Conservation (phyloP, 768 basidiomycete genomes). For the Collybiopsis confluens region DNA sequence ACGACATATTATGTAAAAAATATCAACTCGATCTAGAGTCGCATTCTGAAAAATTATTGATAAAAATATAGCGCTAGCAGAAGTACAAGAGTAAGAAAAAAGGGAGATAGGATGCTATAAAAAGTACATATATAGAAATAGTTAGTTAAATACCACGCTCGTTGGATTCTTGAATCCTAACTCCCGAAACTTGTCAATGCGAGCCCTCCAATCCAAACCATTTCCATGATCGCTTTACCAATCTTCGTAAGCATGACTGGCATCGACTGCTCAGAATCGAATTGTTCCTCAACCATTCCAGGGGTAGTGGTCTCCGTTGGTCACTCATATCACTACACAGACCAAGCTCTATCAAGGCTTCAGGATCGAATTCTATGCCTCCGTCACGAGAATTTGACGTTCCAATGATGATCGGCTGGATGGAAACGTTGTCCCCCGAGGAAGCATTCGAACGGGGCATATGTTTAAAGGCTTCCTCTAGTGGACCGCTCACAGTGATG, state of each 20-base stretch:
- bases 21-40: no score
- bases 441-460: neutral
- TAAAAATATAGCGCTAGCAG: no score
- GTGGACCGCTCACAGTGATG: slow-evolving; percentile 36
- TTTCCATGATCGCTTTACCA: slow-evolving; percentile 8
- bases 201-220: slow-evolving; percentile 8
- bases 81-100: no score
- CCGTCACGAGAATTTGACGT: slow-evolving; percentile 35
- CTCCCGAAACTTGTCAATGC: slow-evolving; percentile 9
- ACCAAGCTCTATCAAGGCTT: slow-evolving; percentile 52
- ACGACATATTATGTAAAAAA: no score
- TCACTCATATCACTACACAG: slow-evolving; percentile 27
- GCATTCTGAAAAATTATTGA: no score
- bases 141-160: no score
- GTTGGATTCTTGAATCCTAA: neutral
- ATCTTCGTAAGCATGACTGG: slow-evolving; percentile 6
- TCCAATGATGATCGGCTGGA: slow-evolving; percentile 25
- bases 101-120: no score
- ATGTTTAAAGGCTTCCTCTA: slow-evolving; percentile 26
- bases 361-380: slow-evolving; percentile 50
- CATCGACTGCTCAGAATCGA: neutral
- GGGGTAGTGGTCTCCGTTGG: neutral
- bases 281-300: neutral
- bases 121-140: no score
- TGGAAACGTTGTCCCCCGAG: slow-evolving; percentile 9